phyloP scores from a whole-genome alignment of 2,329 filamentous ascomycete species.

The Fusarium udum region DNA sequence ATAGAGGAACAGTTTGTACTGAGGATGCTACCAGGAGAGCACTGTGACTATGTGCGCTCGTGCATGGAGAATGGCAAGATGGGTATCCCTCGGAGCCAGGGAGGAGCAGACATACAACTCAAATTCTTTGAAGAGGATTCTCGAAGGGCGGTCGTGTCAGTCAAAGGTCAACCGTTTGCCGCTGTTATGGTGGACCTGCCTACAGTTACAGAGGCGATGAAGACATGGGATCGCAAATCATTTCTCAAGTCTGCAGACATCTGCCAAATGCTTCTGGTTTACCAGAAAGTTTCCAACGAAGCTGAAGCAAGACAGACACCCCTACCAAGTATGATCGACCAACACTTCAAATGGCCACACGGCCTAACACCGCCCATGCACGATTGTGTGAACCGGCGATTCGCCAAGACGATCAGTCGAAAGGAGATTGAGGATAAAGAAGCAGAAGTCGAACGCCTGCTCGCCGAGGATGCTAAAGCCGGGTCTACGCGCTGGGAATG shows the following conservation, averaged over 20 bases:
- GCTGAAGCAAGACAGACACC: slow-evolving; percentile 71
- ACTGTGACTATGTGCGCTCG: slow-evolving; percentile 83
- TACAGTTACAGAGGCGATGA: slow-evolving; percentile 89
- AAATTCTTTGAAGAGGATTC: slow-evolving; percentile 81
- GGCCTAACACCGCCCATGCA: slow-evolving; percentile 90
- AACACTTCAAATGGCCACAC: slow-evolving; percentile 79
- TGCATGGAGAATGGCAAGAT: slow-evolving; percentile 81
- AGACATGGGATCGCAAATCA: slow-evolving; percentile 88
- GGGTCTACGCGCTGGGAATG: slow-evolving; percentile 71
- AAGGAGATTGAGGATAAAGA: slow-evolving; percentile 89
- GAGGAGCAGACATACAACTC: slow-evolving; percentile 81
- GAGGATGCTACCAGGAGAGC: slow-evolving; percentile 85
- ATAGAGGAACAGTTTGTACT: slow-evolving; percentile 91
- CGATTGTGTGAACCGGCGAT: slow-evolving; percentile 82
- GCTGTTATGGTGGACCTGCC: slow-evolving; percentile 84
- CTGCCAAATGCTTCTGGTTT: slow-evolving; percentile 86
- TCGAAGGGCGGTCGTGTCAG: slow-evolving; percentile 75
- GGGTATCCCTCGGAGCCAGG: slow-evolving; percentile 69
- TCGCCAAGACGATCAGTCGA: slow-evolving; percentile 83
- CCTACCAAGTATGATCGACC: slow-evolving; percentile 77
- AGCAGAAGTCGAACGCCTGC: slow-evolving; percentile 76
- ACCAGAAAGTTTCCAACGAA: slow-evolving; percentile 72
- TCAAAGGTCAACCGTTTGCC: slow-evolving; percentile 77
- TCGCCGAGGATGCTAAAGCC: slow-evolving; percentile 73
- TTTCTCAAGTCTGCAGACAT: slow-evolving; percentile 92